Evolutionary conservation across 257 asterid species (phyloP), one percentile per base, ranked within the genome.

Genomic region (Rehmannia glutinosa): DNA sequence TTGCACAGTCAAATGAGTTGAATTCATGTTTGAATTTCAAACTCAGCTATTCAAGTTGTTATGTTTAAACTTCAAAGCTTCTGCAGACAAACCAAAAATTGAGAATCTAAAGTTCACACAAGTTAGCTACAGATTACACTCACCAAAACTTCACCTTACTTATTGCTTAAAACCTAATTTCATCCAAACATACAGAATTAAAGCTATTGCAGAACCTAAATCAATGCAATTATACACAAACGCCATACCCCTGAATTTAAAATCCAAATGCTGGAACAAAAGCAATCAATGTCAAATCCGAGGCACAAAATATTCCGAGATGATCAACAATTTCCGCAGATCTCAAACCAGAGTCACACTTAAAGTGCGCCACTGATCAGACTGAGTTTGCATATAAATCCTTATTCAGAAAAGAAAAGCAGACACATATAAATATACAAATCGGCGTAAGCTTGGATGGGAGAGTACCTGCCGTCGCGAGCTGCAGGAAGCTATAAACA

Each of bases 391-490:
- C 69, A 64, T 2, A 72, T 33, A 74, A 42, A 66, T 68, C 72
- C 42, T 23, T 35, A 67, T 52, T 60, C 49, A n/a, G n/a, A n/a
- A n/a, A n/a, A 57, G 33, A 64, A 50, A n/a, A 32, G n/a, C 72
- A 33, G n/a, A 35, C 17, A 35, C 28, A 60, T 7, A 23, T 4
- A 72, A 43, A 62, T 35, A 45, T 7, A 50, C 27, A 41, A 52
- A 61, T 51, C 53, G n/a, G 51, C 36, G 35, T 33, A 25, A 7
- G 52, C 39, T 52, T 2, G 41, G 17, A 35, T 19, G 69, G 49
- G 61, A 52, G 64, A 74, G 67, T 62, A 79, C 99, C 90, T 93
- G 99, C 69, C 90, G 99, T 70, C 90, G 99, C 73, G n/a, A n/a
- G n/a, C n/a, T n/a, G n/a, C n/a, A n/a, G n/a, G n/a, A n/a, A n/a